A percentile compares a stretch with the other conserved stretches of the same genome.
phyloP scores from a whole-genome alignment of 108 stramenopile genomes.

The Conticribra guillardii region DNA sequence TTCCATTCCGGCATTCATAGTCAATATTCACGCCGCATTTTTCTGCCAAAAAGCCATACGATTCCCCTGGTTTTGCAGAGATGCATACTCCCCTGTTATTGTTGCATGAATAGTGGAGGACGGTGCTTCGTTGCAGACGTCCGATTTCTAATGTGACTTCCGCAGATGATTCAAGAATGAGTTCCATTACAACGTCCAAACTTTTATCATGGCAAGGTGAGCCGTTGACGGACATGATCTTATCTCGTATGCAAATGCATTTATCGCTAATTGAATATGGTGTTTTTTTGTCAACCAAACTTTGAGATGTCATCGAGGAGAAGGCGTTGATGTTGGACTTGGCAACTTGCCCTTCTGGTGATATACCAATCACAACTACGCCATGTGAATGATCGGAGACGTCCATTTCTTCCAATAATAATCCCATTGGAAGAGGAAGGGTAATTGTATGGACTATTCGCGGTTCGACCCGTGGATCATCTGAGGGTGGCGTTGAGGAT shows the following conservation, averaged over 20 bases:
- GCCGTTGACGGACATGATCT: conserved; percentile 35
- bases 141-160: conserved; percentile 26
- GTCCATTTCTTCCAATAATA: conserved; percentile 34
- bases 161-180: conserved; percentile 7
- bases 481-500: conserved; percentile 1
- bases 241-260: conserved; percentile 42
- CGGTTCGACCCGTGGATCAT: conserved; percentile 25
- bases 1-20: conserved; percentile 38
- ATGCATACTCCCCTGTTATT: conserved; percentile 18
- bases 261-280: conserved; percentile 11
- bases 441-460: conserved; percentile 12
- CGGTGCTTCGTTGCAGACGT: conserved; percentile 26
- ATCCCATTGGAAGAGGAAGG: conserved; percentile 21
- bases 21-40: conserved; percentile 32
- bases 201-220: conserved; percentile 31
- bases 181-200: conserved; percentile 30
- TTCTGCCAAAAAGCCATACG: conserved; percentile 38
- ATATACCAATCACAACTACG: conserved; percentile 28
- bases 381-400: conserved; percentile 19
- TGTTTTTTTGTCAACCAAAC: not conserved
- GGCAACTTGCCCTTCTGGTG: conserved; percentile 23
- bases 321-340: conserved; percentile 24
- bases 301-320: conserved; percentile 12
- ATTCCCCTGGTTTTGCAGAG: conserved; percentile 38
- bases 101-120: conserved; percentile 16